Conservation (phyloP, 2,329 filamentous ascomycete genomes). For the Xylaria sp. region DNA sequence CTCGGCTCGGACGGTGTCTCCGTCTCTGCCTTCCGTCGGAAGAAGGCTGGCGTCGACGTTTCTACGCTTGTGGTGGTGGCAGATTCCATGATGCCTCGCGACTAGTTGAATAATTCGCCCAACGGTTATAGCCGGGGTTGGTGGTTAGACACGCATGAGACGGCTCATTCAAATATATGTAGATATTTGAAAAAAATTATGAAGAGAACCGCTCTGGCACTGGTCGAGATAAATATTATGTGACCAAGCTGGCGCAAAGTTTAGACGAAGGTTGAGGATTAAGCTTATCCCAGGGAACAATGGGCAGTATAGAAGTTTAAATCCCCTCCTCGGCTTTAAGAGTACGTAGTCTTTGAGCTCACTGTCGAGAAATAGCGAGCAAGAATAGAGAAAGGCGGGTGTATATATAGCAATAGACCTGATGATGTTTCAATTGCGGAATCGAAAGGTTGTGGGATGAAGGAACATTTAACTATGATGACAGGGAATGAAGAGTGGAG, state of each 20-base stretch:
- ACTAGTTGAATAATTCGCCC: slow-evolving; percentile 3
- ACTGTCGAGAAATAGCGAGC: not conserved
- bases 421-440: slow-evolving; percentile 2
- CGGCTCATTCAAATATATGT: not conserved
- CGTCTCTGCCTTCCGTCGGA: slow-evolving; percentile 39
- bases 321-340: not conserved
- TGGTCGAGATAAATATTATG: slow-evolving; percentile 19
- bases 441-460: not conserved
- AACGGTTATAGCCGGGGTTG: not conserved
- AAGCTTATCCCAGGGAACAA: not conserved
- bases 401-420: not conserved
- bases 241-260: slow-evolving; percentile 3
- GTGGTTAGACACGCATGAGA: slow-evolving; percentile 2
- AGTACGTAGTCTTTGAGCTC: not conserved
- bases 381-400: not conserved
- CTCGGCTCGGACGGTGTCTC: slow-evolving; percentile 12
- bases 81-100: slow-evolving; percentile 51
- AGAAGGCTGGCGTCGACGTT: slow-evolving; percentile 35
- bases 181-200: not conserved
- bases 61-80: slow-evolving; percentile 53
- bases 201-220: not conserved
- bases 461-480: not conserved
- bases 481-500: not conserved
- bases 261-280: slow-evolving; percentile 18
- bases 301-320: slow-evolving; percentile 2